Evolutionary conservation across 495 filamentous ascomycete genomes (phyloP).

Genomic region (Penicillium atrosanguineum): DNA sequence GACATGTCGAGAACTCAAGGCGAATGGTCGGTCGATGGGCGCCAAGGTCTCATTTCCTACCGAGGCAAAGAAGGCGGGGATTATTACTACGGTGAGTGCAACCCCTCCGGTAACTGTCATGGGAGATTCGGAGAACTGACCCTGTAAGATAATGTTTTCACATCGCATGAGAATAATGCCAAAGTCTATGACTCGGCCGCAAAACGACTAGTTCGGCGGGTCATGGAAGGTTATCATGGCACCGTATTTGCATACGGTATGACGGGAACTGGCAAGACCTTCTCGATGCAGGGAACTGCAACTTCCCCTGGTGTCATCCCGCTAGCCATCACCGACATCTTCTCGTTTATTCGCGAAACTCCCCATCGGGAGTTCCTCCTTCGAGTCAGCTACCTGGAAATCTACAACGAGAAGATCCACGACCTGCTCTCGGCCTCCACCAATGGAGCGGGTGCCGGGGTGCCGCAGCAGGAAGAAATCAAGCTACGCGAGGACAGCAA

Average conservation of each 20-base stretch:
- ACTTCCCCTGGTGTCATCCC: conserved; percentile 97
- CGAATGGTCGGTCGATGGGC: conserved; percentile 94
- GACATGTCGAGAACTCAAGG: conserved; percentile 62
- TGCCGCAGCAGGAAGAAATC: conserved; percentile 76
- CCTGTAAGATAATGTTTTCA: conserved; percentile 85
- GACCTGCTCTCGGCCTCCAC: conserved; percentile 79
- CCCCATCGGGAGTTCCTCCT: conserved; percentile 92
- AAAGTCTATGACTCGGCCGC: conserved; percentile 91
- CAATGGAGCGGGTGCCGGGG: conserved; percentile 44
- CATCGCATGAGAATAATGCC: conserved; percentile 85
- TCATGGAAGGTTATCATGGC: conserved; percentile 99
- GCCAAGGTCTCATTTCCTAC: conserved; percentile 76
- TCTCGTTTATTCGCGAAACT: conserved; percentile 97
- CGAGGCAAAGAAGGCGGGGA: conserved; percentile 87
- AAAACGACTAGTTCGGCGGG: conserved; percentile 88
- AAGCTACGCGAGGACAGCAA: conserved; percentile 95
- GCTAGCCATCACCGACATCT: conserved; percentile 96
- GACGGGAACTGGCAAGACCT: conserved; percentile 98
- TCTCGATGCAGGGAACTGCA: conserved; percentile 98
- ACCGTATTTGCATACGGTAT: conserved; percentile 99
- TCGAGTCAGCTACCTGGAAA: conserved; percentile 96
- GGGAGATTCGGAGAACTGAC: conserved; percentile 1
- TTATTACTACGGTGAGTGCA: conserved; percentile 79
- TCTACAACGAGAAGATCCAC: conserved; percentile 97
- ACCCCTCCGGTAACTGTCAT: neutral